Base-by-base conservation (phyloP, 768 basidiomycete genomes). In the Xanthoconium purpureum region DNA sequence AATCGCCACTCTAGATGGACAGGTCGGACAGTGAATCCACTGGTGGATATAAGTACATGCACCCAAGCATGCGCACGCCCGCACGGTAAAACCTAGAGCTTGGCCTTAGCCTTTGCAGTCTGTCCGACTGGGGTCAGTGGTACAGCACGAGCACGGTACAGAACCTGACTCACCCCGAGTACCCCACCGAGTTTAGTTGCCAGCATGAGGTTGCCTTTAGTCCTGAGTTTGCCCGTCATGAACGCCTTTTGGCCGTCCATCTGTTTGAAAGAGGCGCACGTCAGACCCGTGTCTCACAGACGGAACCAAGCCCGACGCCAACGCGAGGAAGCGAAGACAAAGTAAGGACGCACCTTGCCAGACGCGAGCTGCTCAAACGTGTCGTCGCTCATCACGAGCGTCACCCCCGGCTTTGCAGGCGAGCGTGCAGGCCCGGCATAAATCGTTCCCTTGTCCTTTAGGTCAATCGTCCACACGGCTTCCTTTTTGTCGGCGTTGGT, bases 151-250 rank as follows among this genome's bases (percentile, higher is more conserved):
- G 12, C 17, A 1, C 2, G 18, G 17, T 11, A 8, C 7, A 4
- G 24, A 0, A 18, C 29, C 10, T 14, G 49, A 47, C 56, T 51
- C 53, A 91, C 92, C 82, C 89, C 90, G 48, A 98, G 80, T 14
- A 98, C 81, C 11, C 75, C 78, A 61, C 89, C 88, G 36, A 97
- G 88, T 73, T 96, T 98, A 28, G 92, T 95, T 1, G 90, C 92
- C 58, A 95, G 82, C 91, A 95, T 94, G 73, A 94, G 85, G 74
- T 94, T 94, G 53, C 92, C 93, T 70, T 82, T 88, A 15, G 90
- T 88, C 82, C 95, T 96, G 48, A 97, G 82, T 68, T 91, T 90
- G 30, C 94, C 94, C 8, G 89, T 91, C 90, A 98, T 92, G 77
- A 94, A 97, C 20, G 94, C 94, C 69, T 94, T 94, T 74, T 97